Evolutionary conservation across 768 basidiomycete genomes (phyloP), one percentile per base, ranked within the genome.

Genomic region (Rhodosporidiobolus sp.): DNA sequence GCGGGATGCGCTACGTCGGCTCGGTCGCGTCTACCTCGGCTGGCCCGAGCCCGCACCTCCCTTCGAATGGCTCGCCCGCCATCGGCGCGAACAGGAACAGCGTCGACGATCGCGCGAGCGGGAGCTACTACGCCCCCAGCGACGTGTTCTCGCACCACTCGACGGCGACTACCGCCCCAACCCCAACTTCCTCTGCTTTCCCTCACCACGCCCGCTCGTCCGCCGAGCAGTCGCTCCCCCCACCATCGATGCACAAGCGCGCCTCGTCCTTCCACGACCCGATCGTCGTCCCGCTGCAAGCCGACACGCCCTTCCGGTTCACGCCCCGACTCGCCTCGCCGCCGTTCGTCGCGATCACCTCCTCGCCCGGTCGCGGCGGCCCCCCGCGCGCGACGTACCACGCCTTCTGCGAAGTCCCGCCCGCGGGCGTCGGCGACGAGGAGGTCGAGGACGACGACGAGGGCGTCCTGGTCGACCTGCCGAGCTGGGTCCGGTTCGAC

Each of bases 401-500:
- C 65, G 71, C 67, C 20, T 67, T 53, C 34, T n/a, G 69, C 60
- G 67, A 70, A 50, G 11, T 57, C 8, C 46, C 69, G 32, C 24
- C 50, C 0, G 57, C 57, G 45, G 66, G 52, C 57, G 53, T 60
- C 34, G 50, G 38, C 26, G 61, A 59, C 28, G 74, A 70, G 34
- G 65, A 69, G 20, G 28, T 24, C 19, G 59, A 65, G 4, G 46
- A 46, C 49, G 72, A 60, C 10, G 28, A 30, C 19, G 59, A 65
- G 4, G 46, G 34, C 49, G 72, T 56, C 16, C 49, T 67, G 43
- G 32, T 32, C 1, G 53, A 66, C 4, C 46, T 79, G 19, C 78
- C 78, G 1, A 48, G 58, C 0, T 79, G 73, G 73, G 60, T 79
- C 24, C 70, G 67, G 38, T 79, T 79, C 62, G 72, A 69, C 61